phyloP scores from a whole-genome alignment of 2,329 filamentous ascomycete genomes.

The Ceratocystis colombiana region DNA sequence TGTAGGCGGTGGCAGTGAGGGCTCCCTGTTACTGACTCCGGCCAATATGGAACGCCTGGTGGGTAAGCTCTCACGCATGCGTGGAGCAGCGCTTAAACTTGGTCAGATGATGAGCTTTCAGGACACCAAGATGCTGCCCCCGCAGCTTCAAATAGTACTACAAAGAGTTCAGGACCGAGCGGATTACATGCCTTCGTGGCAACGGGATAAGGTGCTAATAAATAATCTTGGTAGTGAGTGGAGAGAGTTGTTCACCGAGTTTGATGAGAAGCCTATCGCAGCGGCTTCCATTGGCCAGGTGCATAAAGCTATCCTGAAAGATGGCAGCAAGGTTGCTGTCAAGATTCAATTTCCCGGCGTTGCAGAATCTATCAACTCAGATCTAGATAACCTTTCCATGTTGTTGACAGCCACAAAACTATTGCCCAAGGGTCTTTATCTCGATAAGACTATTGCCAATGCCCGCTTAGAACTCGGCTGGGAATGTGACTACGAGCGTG shows the following conservation, averaged over 20 bases:
- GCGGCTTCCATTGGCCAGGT: slow-evolving; percentile 97
- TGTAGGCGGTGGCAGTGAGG: slow-evolving; percentile 53
- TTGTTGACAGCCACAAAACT: slow-evolving; percentile 83
- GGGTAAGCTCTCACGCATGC: slow-evolving; percentile 86
- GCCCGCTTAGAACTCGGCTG: slow-evolving; percentile 83
- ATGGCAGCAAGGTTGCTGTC: slow-evolving; percentile 70
- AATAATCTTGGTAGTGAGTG: slow-evolving; percentile 73
- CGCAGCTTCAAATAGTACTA: slow-evolving; percentile 75
- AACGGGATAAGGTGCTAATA: slow-evolving; percentile 73
- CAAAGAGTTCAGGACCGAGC: slow-evolving; percentile 92
- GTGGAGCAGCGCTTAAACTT: slow-evolving; percentile 90
- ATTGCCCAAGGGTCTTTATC: slow-evolving; percentile 80
- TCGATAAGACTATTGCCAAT: slow-evolving; percentile 96
- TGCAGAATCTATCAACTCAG: slow-evolving; percentile 89
- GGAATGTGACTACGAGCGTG: slow-evolving; percentile 92
- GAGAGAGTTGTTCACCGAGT: slow-evolving; percentile 71
- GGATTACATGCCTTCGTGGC: slow-evolving; percentile 94
- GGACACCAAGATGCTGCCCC: slow-evolving; percentile 88
- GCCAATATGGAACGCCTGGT: slow-evolving; percentile 90
- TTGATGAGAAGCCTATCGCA: slow-evolving; percentile 85
- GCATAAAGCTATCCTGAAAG: slow-evolving; percentile 70
- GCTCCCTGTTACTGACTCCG: slow-evolving; percentile 75
- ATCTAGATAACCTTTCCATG: slow-evolving; percentile 84
- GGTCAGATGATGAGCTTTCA: slow-evolving; percentile 99
- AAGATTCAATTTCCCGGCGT: slow-evolving; percentile 98